These are phyloP conservation scores for Tylopilus plumbeoviolaceoides DNA, from an alignment of 768 basidiomycete genomes.

Conservation along the genomic window DNA sequence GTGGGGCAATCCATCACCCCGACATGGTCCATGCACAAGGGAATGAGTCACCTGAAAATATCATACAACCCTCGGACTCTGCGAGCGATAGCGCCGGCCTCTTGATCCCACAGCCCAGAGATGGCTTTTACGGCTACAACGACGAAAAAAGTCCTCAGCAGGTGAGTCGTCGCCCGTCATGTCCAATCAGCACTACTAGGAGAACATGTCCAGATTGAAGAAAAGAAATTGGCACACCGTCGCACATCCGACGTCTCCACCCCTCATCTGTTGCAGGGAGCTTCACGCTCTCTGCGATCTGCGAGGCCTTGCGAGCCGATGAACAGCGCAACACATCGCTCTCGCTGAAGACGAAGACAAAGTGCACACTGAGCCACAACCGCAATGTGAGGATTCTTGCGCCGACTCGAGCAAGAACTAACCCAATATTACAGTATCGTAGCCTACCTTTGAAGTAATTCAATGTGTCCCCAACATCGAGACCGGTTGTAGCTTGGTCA, in stretches of 20 bases:
- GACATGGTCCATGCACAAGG: too few species aligned
- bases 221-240: slow-evolving; percentile 65
- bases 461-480: neutral
- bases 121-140: slow-evolving; percentile 75
- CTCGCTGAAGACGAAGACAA: slow-evolving; percentile 38
- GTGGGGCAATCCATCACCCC: too few species aligned
- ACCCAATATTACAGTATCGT: neutral
- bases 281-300: slow-evolving; percentile 37
- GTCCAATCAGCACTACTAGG: slow-evolving; percentile 1
- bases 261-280: slow-evolving; percentile 34
- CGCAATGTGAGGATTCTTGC: slow-evolving; percentile 25
- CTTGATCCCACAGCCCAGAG: slow-evolving; percentile 47
- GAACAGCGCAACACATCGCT: slow-evolving; percentile 17
- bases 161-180: slow-evolving; percentile 38
- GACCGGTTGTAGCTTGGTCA: neutral
- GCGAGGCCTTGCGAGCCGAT: slow-evolving; percentile 22
- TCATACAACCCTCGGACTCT: neutral
- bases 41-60: neutral
- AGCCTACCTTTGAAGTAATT: neutral
- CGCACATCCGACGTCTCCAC: slow-evolving; percentile 51
- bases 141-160: slow-evolving; percentile 77
- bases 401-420: neutral
- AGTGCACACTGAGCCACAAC: slow-evolving; percentile 27
- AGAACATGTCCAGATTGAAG: slow-evolving; percentile 56
- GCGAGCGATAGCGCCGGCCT: too few species aligned